A percentile compares a stretch with the other conserved stretches of the same genome.
These are phyloP conservation scores for Mikania micrantha DNA, from an alignment of 129 eudicot species.

Conservation along the genomic window DNA sequence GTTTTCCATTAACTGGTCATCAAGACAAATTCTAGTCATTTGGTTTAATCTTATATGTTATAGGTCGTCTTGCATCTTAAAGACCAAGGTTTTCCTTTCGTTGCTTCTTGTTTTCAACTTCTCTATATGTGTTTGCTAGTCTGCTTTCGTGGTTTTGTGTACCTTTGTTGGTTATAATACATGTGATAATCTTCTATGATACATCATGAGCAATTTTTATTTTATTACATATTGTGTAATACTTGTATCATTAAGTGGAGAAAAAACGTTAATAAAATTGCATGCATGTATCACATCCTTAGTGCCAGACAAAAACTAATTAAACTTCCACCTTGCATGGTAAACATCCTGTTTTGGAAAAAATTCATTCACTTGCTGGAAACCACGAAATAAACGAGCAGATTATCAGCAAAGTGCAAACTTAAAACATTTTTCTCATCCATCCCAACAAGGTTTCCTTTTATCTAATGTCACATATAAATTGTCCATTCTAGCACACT, in stretches of 20 bases:
- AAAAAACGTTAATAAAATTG: neutral
- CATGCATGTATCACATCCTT: neutral
- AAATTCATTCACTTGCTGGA: neutral
- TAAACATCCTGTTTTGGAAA: neutral
- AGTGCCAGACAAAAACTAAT: neutral
- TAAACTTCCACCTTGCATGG: neutral
- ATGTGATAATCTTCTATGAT: neutral
- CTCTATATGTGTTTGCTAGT: neutral
- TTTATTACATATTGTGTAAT: neutral
- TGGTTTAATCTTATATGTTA: slow-evolving; percentile 3
- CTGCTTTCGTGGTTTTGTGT: neutral
- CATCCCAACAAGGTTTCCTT: slow-evolving; percentile 2
- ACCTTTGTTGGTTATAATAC: neutral
- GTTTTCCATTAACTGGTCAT: neutral
- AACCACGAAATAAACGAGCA: neutral
- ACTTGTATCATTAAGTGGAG: neutral
- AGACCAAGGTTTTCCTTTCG: slow-evolving; percentile 2
- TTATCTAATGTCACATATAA: neutral
- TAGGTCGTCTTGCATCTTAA: neutral
- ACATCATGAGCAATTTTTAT: neutral
- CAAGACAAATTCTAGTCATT: neutral
- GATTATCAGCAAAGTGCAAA: neutral
- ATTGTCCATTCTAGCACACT: neutral
- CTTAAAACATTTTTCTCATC: neutral
- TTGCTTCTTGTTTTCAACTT: slow-evolving; percentile 6